Percentiles rank a stretch among this genome's conserved stretches.
Evolutionary conservation across 2,329 filamentous ascomycete genomes (phyloP).

Genomic region (Cladophialophora chaetospira): DNA sequence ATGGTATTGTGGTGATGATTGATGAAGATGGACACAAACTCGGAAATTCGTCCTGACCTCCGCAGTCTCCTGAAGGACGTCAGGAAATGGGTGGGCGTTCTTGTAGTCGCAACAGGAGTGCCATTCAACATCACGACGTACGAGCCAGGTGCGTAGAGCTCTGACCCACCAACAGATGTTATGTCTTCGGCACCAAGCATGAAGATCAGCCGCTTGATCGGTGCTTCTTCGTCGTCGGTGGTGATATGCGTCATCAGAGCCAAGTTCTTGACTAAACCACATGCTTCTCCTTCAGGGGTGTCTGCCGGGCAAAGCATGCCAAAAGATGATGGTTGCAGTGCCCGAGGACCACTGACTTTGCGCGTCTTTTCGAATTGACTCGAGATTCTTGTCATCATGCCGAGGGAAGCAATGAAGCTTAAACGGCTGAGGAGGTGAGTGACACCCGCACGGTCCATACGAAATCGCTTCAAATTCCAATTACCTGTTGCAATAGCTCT

Average conservation of each 20-base stretch:
- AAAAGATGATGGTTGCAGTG: constrained; percentile 94
- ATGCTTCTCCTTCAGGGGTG: constrained; percentile 97
- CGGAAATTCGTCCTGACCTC: constrained; percentile 86
- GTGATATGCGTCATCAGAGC: constrained; percentile 99
- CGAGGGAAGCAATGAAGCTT: constrained; percentile 93
- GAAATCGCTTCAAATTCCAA: constrained; percentile 96
- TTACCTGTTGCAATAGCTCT: constrained; percentile 96
- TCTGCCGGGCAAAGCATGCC: constrained; percentile 97
- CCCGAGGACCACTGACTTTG: constrained; percentile 93
- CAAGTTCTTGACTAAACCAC: constrained; percentile 95
- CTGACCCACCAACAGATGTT: constrained; percentile 75
- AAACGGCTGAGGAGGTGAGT: constrained; percentile 94
- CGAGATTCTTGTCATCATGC: constrained; percentile 99
- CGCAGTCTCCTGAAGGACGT: constrained; percentile 82
- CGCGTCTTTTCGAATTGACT: constrained; percentile 98
- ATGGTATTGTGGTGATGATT: constrained; percentile 90
- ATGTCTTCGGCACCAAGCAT: constrained; percentile 83
- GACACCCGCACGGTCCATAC: constrained; percentile 96
- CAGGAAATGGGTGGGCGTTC: constrained; percentile 83
- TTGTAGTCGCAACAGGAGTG: constrained; percentile 84
- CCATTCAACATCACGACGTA: constrained; percentile 96
- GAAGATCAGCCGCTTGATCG: constrained; percentile 83
- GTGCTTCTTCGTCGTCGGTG: constrained; percentile 90
- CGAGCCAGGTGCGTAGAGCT: constrained; percentile 80
- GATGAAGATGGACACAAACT: constrained; percentile 95